These are phyloP conservation scores for Reticulascus tulasneorum DNA, from an alignment of 2,329 filamentous ascomycete species.

Conservation along the genomic window DNA sequence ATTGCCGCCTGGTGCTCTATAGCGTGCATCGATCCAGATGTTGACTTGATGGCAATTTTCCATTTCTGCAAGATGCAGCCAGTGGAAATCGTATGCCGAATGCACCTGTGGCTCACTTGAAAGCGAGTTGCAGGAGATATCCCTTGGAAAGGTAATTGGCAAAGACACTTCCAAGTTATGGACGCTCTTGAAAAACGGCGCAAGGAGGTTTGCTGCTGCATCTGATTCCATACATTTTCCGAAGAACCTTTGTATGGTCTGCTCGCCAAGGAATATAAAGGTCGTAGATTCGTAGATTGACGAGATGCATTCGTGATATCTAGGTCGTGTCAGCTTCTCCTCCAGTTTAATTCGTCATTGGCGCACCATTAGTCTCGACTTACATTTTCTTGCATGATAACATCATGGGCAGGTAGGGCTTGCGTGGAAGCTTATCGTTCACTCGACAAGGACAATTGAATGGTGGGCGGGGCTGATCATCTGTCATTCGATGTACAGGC, in stretches of 20 bases:
- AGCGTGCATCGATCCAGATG: constrained; percentile 1
- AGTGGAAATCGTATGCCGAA: constrained; percentile 6
- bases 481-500: no score
- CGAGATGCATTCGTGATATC: constrained; percentile 2
- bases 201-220: not conserved
- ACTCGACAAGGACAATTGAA: not conserved
- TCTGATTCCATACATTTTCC: not conserved
- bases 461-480: not conserved
- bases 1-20: no score
- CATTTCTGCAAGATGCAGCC: not conserved
- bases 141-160: not conserved
- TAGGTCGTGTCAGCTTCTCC: not conserved
- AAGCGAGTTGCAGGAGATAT: constrained; percentile 1
- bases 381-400: constrained; percentile 7
- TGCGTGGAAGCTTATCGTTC: not conserved
- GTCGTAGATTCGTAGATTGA: constrained; percentile 6
- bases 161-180: constrained; percentile 2
- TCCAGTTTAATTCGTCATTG: no score
- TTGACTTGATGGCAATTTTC: not conserved
- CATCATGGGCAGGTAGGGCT: constrained; percentile 3
- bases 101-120: not conserved
- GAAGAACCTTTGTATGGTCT: constrained; percentile 1
- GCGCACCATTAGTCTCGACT: not conserved
- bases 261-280: constrained; percentile 4
- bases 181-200: not conserved